Base-by-base conservation (phyloP, 495 filamentous ascomycete species). In the Daldinia bambusicola region DNA sequence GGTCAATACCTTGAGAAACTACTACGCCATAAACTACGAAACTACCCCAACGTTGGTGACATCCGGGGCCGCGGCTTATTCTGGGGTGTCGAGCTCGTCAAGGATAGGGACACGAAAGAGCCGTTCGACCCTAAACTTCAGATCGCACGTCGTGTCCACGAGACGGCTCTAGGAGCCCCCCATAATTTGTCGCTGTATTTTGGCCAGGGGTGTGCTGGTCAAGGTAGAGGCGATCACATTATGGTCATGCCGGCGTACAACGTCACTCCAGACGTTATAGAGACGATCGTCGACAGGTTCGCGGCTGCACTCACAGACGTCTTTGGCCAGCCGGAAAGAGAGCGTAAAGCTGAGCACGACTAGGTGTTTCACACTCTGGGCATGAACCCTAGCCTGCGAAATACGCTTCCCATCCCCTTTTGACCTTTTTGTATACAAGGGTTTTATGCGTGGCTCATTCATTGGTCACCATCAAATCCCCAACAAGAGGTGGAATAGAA, bases 231-330 rank as follows among this genome's bases (percentile, higher is more conserved):
- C 1, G 94, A 97, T 72, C 90, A 94, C 80, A 78, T 94, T 13
- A 80, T 96, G 36, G 70, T 97, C 61, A 86, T 90, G 20, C 93
- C 94, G 3, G 84, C 93, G 0, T 96, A 90, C 77, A 94, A 86
- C 63, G 82, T 91, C 50, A 87, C 85, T 0, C 77, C 76, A 36
- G 84, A 86, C 10, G 90, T 92, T 34, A 84, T 93, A 59, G 86
- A 89, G 67, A 80, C 78, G 53, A 89, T 92, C 56, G 78, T 66
- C 16, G 62, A 66, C 2, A 66, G 26, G 45, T 55, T 69, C n/a
- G 66, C 20, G 2, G 66, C 53, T 30, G 70, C 55, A 7, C 0
- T 73, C 1, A 20, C 55, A 14, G 66, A 73, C 7, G 48, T 73
- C 9, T 73, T 73, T 31, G 36, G 36, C 37, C 48, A 60, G 34